Conservation (phyloP, 495 filamentous ascomycete species). For the Penicillium coffeae region DNA sequence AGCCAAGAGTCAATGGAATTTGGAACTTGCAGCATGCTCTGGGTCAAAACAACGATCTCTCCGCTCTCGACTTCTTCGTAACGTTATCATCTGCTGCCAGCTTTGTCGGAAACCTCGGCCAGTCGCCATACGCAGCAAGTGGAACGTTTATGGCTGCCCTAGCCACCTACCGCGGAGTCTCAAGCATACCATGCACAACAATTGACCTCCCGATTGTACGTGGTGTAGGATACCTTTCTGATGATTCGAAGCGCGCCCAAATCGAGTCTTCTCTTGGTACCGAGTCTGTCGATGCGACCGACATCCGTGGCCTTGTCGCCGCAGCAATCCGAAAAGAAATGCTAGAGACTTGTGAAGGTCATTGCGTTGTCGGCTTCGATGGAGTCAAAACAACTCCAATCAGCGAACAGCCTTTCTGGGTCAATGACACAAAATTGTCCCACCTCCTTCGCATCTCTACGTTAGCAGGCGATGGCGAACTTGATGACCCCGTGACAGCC, state of each 20-base stretch:
- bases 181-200: slow-evolving; percentile 30
- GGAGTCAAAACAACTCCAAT: slow-evolving; percentile 14
- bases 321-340: slow-evolving; percentile 28
- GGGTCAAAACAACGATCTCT: slow-evolving; percentile 5
- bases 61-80: slow-evolving; percentile 49
- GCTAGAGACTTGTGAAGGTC: slow-evolving; percentile 16
- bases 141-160: slow-evolving; percentile 41
- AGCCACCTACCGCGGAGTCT: slow-evolving; percentile 25
- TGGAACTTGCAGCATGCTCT: slow-evolving; percentile 56
- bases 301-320: slow-evolving; percentile 25
- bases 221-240: slow-evolving; percentile 39
- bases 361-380: slow-evolving; percentile 26
- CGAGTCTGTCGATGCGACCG: slow-evolving; percentile 20
- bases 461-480: slow-evolving; percentile 12
- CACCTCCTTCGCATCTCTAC: slow-evolving; percentile 24
- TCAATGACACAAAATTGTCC: slow-evolving; percentile 23
- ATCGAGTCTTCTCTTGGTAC: slow-evolving; percentile 19
- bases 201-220: slow-evolving; percentile 39
- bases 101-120: slow-evolving; percentile 39
- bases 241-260: slow-evolving; percentile 22
- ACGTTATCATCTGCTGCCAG: slow-evolving; percentile 42
- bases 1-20: slow-evolving; percentile 47
- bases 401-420: slow-evolving; percentile 27
- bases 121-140: slow-evolving; percentile 43
- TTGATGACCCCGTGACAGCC: slow-evolving; percentile 5